Conservation (phyloP, 768 basidiomycete species). For the Rubroboletus pulcherrimus region DNA sequence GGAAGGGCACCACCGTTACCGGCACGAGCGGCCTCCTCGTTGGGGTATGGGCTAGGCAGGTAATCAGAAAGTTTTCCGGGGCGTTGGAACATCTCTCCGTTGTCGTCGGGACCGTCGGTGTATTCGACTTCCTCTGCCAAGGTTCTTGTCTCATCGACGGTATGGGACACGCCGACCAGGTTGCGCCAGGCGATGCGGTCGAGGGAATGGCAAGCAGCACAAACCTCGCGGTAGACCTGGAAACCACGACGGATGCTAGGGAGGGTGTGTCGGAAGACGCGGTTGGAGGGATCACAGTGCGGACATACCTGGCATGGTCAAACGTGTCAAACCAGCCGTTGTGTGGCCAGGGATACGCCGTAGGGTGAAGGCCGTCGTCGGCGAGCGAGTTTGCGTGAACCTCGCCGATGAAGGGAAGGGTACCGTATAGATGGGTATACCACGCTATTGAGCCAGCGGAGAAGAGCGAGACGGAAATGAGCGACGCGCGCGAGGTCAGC, state of each 20-base stretch:
- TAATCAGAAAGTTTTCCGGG: conserved; percentile 99
- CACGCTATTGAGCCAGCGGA: conserved; percentile 90
- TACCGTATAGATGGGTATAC: conserved; percentile 94
- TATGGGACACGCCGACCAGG: conserved; percentile 96
- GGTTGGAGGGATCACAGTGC: conserved; percentile 8
- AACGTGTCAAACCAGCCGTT: conserved; percentile 85
- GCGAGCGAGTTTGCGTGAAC: conserved; percentile 89
- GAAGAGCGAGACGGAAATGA: conserved; percentile 70
- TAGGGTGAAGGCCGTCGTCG: conserved; percentile 92
- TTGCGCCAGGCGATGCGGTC: conserved; percentile 99
- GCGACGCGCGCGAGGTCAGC: conserved; percentile 65
- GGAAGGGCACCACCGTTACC: conserved; percentile 93
- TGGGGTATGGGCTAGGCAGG: conserved; percentile 91
- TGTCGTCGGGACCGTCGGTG: conserved; percentile 88
- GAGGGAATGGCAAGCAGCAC: conserved; percentile 97
- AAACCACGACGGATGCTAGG: conserved; percentile 90
- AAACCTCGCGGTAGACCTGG: conserved; percentile 98
- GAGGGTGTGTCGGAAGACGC: conserved; percentile 9
- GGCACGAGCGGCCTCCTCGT: conserved; percentile 95
- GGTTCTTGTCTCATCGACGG: conserved; percentile 79
- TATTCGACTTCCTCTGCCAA: conserved; percentile 99
- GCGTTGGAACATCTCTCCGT: conserved; percentile 98
- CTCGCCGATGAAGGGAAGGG: conserved; percentile 84
- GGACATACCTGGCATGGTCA: conserved; percentile 88
- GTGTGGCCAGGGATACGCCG: conserved; percentile 88